These are phyloP conservation scores for Salix brachista DNA, from an alignment of 345 rosid genomes.

Conservation along the genomic window DNA sequence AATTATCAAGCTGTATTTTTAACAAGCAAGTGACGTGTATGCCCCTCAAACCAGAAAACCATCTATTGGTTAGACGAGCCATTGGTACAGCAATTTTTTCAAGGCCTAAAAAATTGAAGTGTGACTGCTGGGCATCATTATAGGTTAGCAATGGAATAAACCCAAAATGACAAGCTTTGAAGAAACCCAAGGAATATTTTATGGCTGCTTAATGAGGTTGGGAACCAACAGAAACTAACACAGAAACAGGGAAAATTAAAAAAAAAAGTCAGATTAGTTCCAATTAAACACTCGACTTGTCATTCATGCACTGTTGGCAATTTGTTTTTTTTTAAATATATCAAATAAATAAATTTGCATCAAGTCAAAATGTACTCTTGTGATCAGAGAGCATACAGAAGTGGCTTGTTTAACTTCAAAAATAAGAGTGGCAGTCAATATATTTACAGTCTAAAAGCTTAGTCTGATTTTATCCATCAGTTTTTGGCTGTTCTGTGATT, in stretches of 20 bases:
- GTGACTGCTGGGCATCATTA: neutral
- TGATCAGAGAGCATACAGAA: too few relatives aligned
- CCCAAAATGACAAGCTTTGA: neutral
- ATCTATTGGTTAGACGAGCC: neutral
- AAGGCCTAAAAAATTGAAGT: neutral
- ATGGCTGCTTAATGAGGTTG: neutral
- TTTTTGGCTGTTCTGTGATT: neutral
- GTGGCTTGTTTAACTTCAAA: too few relatives aligned
- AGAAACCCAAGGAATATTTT: neutral
- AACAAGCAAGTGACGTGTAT: neutral
- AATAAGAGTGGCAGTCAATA: too few relatives aligned
- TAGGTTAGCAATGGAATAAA: neutral
- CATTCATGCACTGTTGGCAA: too few relatives aligned
- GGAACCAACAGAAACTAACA: too few relatives aligned
- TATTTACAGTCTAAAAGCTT: neutral
- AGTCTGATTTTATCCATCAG: too few relatives aligned
- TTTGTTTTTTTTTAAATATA: too few relatives aligned
- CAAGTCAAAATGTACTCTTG: too few relatives aligned
- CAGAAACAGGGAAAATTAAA: too few relatives aligned
- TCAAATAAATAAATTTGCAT: too few relatives aligned
- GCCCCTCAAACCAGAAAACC: neutral
- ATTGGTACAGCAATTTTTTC: neutral
- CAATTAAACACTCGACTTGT: too few relatives aligned
- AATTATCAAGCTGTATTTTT: neutral
- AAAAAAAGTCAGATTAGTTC: too few relatives aligned